These are phyloP conservation scores for Saccharomycopsis babjevae DNA, from an alignment of 805 yeast species.

Conservation along the genomic window DNA sequence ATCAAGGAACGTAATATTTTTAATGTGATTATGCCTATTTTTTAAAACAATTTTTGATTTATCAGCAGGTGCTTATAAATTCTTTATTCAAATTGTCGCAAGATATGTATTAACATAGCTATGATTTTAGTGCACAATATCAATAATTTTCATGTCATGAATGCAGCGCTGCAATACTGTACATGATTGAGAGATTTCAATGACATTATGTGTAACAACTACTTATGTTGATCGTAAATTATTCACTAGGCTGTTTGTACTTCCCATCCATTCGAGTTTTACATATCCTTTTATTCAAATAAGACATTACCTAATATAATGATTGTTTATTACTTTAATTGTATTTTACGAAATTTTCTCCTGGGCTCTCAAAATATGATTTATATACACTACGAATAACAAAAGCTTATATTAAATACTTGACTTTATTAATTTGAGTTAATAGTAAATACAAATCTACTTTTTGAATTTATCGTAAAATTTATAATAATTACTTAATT, in stretches of 20 bases:
- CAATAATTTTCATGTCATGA: not conserved
- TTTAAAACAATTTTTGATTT: not conserved
- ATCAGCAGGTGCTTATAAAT: not conserved
- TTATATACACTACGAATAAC: not conserved
- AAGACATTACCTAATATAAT: no score
- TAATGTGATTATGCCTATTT: not conserved
- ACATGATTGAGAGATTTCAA: no score
- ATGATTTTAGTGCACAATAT: not conserved
- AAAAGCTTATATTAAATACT: not conserved
- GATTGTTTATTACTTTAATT: no score
- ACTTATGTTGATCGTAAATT: no score
- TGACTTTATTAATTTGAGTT: not conserved
- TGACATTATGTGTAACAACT: no score
- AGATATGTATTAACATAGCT: not conserved
- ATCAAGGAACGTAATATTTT: not conserved
- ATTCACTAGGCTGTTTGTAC: no score
- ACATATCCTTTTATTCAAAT: no score
- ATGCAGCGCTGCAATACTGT: not conserved
- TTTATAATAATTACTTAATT: constrained; percentile 14
- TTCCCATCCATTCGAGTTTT: no score
- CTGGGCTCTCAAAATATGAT: not conserved
- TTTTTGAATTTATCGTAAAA: not conserved
- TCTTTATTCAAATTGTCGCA: not conserved
- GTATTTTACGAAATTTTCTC: not conserved
- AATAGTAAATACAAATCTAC: not conserved